phyloP scores from a whole-genome alignment of 352 stramenopile genomes.

The Thraustochytrium striatum region DNA sequence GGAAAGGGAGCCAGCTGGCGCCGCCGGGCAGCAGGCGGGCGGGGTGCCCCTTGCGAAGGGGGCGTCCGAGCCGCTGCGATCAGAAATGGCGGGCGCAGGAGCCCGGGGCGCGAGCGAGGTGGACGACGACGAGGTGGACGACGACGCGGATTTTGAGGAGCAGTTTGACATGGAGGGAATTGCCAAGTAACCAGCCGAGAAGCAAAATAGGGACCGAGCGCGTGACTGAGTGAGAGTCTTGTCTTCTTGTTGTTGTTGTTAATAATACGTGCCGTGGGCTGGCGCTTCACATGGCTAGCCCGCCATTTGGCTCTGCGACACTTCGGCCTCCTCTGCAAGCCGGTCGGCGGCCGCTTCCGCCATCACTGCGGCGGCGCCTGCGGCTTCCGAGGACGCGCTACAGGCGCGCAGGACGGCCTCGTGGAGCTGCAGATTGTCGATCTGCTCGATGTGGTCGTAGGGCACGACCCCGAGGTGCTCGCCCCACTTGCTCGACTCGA shows the following conservation, averaged over 20 bases:
- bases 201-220: neutral
- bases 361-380: neutral
- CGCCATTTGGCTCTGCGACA: neutral
- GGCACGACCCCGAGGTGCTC: neutral
- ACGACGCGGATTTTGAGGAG: neutral
- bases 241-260: neutral
- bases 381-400: neutral
- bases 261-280: neutral
- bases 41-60: neutral
- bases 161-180: slow-evolving; percentile 44
- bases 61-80: neutral
- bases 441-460: slow-evolving; percentile 34
- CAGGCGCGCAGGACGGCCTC: neutral
- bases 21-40: neutral
- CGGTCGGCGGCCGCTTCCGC: neutral
- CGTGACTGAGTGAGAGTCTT: neutral
- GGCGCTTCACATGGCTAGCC: neutral
- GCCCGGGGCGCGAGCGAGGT: neutral
- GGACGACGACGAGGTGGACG: neutral
- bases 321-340: neutral
- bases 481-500: slow-evolving; percentile 41
- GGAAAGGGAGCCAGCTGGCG: neutral
- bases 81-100: neutral
- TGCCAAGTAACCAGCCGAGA: neutral
- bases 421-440: neutral